These are phyloP conservation scores for Tremellales sp. DNA, from an alignment of 1,284 basidiomycete species.

Conservation along the genomic window DNA sequence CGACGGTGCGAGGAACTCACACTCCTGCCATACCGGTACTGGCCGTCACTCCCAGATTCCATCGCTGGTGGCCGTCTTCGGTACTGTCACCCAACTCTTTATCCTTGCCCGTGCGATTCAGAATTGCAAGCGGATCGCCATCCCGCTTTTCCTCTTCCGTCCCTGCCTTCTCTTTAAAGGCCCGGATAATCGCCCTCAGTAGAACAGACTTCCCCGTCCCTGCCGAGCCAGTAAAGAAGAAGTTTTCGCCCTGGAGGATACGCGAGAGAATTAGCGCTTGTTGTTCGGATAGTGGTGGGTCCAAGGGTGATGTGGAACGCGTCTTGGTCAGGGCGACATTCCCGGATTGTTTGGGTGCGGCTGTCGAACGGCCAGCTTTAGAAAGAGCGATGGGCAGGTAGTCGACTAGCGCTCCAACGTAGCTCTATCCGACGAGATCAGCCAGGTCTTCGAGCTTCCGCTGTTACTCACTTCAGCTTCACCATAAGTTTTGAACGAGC, in stretches of 20 bases:
- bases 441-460: neutral
- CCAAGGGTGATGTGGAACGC: conserved; percentile 15
- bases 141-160: neutral
- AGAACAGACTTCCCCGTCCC: conserved; percentile 89
- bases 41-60: conserved; percentile 65
- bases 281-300: conserved; percentile 68
- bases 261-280: conserved; percentile 70
- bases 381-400: neutral
- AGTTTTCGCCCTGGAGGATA: conserved; percentile 60
- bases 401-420: neutral
- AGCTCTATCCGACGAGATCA: neutral
- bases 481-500: conserved; percentile 14
- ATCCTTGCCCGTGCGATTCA: neutral
- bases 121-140: neutral
- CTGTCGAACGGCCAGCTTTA: neutral
- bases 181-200: conserved; percentile 70
- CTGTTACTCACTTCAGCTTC: conserved; percentile 25
- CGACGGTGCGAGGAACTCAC: conserved; percentile 2
- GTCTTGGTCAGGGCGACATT: neutral
- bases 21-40: conserved; percentile 52
- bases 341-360: neutral
- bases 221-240: conserved; percentile 91
- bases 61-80: conserved; percentile 25
- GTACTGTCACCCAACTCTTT: neutral
- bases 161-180: conserved; percentile 47